Percentiles rank a stretch among this genome's conserved stretches.
Evolutionary conservation across 805 yeast species (phyloP).

Genomic region (Kazachstania africana): DNA sequence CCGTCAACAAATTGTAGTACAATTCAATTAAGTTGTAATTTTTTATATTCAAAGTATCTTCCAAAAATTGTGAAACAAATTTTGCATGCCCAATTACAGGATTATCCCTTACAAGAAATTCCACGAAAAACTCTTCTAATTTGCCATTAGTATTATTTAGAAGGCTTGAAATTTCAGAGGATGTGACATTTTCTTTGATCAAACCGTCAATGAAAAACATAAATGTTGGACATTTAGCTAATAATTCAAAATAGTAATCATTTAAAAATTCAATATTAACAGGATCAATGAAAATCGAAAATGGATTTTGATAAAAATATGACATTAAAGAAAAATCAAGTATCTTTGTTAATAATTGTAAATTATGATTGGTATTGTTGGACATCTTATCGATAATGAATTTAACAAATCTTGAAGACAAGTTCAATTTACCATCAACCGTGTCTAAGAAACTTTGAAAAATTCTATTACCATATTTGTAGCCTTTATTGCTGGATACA

Average conservation of each 20-base stretch:
- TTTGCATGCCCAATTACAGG: slow-evolving; percentile 25
- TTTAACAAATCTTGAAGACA: slow-evolving; percentile 21
- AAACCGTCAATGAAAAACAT: slow-evolving; percentile 25
- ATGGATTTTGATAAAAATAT: slow-evolving; percentile 25
- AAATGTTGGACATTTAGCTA: slow-evolving; percentile 24
- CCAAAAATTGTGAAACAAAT: slow-evolving; percentile 16
- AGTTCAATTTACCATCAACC: slow-evolving; percentile 25
- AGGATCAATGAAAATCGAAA: slow-evolving; percentile 26
- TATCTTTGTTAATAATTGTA: slow-evolving; percentile 22
- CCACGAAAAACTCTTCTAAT: slow-evolving; percentile 22
- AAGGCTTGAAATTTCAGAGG: slow-evolving; percentile 17
- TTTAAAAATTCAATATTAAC: slow-evolving; percentile 19
- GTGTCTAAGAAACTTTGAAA: slow-evolving; percentile 25
- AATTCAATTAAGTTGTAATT: slow-evolving; percentile 24
- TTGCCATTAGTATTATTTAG: slow-evolving; percentile 16
- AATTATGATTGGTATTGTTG: slow-evolving; percentile 23
- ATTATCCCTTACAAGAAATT: slow-evolving; percentile 25
- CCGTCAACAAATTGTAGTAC: slow-evolving; percentile 19
- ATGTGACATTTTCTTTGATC: slow-evolving; percentile 16
- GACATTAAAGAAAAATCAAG: slow-evolving; percentile 26
- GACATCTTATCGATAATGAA: slow-evolving; percentile 24
- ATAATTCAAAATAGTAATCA: slow-evolving; percentile 17
- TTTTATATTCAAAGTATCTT: slow-evolving; percentile 13
- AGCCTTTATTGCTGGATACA: slow-evolving; percentile 24
- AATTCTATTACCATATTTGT: slow-evolving; percentile 23